A percentile compares a stretch with the other conserved stretches of the same genome.
Evolutionary conservation across 164 flowering plant genomes (phyloP).

Genomic region (Santalum album): DNA sequence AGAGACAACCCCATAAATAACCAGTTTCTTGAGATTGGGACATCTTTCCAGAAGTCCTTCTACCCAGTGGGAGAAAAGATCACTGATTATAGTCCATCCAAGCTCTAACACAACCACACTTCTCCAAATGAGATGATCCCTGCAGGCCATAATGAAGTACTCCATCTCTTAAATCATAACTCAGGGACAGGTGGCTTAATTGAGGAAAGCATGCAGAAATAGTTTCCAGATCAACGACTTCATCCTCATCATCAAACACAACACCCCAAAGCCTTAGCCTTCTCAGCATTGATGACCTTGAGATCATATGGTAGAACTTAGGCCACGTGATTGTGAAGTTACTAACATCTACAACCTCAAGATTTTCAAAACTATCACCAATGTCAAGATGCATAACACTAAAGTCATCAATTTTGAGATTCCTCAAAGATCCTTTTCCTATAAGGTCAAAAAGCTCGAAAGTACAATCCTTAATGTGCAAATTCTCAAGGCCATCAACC

Average conservation of each 20-base stretch:
- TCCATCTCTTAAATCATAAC: constrained; percentile 65
- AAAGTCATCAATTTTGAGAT: constrained; percentile 75
- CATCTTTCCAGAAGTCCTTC: constrained; percentile 38
- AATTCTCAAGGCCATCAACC: constrained; percentile 62
- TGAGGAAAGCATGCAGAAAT: constrained; percentile 62
- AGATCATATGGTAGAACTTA: constrained; percentile 72
- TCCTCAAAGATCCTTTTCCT: constrained; percentile 60
- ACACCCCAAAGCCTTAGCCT: constrained; percentile 83
- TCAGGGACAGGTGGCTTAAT: constrained; percentile 55
- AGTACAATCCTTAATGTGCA: constrained; percentile 72
- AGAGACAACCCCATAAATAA: constrained; percentile 44
- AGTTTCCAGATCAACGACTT: constrained; percentile 69
- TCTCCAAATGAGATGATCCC: constrained; percentile 47
- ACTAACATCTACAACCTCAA: constrained; percentile 81
- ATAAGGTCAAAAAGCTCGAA: constrained; percentile 73
- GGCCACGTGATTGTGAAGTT: constrained; percentile 81
- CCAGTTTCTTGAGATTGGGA: constrained; percentile 42
- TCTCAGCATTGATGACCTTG: constrained; percentile 61
- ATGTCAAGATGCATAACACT: constrained; percentile 77
- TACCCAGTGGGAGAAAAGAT: constrained; percentile 51
- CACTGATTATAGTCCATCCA: constrained; percentile 68
- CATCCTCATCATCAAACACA: constrained; percentile 78
- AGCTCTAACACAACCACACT: constrained; percentile 67
- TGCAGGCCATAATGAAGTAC: constrained; percentile 52
- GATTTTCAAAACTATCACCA: constrained; percentile 66